Evolutionary conservation across 192 early-diverging fungal genomes (phyloP), one percentile per base, ranked within the genome.

Genomic region (Entomortierella lignicola): DNA sequence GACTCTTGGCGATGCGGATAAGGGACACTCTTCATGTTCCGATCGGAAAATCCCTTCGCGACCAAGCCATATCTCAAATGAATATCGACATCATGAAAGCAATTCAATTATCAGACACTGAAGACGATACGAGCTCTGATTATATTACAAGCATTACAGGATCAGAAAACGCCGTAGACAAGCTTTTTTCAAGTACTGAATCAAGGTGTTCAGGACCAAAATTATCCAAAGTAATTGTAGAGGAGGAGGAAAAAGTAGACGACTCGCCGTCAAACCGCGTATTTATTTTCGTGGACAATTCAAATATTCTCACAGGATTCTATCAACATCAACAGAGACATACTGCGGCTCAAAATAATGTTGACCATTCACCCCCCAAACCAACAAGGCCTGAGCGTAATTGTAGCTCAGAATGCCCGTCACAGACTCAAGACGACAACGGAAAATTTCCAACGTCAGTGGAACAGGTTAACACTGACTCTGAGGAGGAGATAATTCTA

Each of bases 211-310:
- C n/a, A n/a, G n/a, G n/a, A n/a, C n/a, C n/a, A n/a, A n/a, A n/a
- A n/a, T n/a, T n/a, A n/a, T n/a, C n/a, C n/a, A n/a, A n/a, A n/a
- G n/a, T n/a, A n/a, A n/a, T n/a, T n/a, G n/a, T n/a, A 7, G 48
- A 43, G 29, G 50, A 64, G 51, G 17, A 32, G 41, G 32, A 25
- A 29, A 39, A 43, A 20, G 17, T 20, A 18, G 30, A 50, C 0
- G 43, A 47, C 18, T 26, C 13, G 1, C 43, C 66, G 37, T 23
- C 53, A 10, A 52, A 75, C 20, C 56, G 66, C 0, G 55, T 77
- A 20, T 77, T 69, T 74, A 65, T 85, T 58, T 85, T 85, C 55
- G 67, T 85, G 11, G 84, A 85, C 66, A 82, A 85, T 66, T 85
- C 84, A 20, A 85, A 85, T 25, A 85, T 85, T 21, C 50, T 83